Evolutionary conservation across 495 filamentous ascomycete species (phyloP).

Genomic region (Penicillium silybi): DNA sequence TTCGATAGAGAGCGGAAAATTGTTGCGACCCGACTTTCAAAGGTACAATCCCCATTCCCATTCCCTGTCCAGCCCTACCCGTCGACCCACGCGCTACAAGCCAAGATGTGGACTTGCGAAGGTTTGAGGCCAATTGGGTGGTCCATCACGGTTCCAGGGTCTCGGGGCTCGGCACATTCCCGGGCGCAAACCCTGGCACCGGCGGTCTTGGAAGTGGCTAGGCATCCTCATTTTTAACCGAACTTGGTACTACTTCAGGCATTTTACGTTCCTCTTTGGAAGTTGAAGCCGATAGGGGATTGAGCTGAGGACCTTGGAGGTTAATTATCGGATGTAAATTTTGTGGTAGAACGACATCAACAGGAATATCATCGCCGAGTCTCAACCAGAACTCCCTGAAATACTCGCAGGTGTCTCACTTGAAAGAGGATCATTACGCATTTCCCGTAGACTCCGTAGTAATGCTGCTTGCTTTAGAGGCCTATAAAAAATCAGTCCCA

Average conservation of each 20-base stretch:
- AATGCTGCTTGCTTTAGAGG: background rate
- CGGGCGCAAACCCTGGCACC: background rate
- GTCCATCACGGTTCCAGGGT: background rate
- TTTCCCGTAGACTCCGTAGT: constrained; percentile 1
- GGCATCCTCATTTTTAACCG: background rate
- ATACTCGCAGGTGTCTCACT: background rate
- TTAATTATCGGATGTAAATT: too few relatives aligned
- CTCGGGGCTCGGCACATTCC: background rate
- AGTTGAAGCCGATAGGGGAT: too few relatives aligned
- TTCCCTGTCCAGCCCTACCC: constrained; percentile 10
- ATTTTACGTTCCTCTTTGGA: background rate
- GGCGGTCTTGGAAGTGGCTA: background rate
- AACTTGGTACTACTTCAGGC: too few relatives aligned
- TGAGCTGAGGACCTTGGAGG: too few relatives aligned
- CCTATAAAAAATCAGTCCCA: background rate
- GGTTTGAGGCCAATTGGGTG: background rate
- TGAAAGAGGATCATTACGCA: background rate
- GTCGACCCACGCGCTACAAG: constrained; percentile 5
- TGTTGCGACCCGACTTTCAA: background rate
- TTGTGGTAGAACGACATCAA: background rate
- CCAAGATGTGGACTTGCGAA: background rate
- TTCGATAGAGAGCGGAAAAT: background rate
- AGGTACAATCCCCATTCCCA: background rate
- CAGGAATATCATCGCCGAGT: background rate
- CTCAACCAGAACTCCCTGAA: background rate